phyloP scores from a whole-genome alignment of 805 yeast genomes.

The Myxozyma mucilagina region DNA sequence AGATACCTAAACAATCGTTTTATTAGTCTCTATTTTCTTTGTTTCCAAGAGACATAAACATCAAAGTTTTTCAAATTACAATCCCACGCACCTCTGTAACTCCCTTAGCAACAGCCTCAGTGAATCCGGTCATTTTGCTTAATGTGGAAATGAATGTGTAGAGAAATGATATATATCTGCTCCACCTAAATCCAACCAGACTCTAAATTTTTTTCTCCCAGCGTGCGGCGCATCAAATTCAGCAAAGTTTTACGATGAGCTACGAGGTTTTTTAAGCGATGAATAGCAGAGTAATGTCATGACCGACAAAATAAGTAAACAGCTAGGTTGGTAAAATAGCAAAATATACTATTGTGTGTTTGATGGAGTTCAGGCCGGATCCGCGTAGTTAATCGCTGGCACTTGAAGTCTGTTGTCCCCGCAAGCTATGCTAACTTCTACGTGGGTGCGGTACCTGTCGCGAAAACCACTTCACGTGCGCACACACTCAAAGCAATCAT shows the following conservation, averaged over 20 bases:
- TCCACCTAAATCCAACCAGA: not conserved
- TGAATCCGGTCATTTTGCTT: constrained; percentile 16
- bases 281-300: not conserved
- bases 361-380: not conserved
- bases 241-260: not conserved
- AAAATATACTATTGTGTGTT: not conserved
- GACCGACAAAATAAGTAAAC: no score
- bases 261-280: not conserved
- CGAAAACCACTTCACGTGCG: constrained; percentile 4
- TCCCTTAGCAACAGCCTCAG: constrained; percentile 13
- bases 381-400: not conserved
- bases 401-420: not conserved
- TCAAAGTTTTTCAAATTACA: not conserved
- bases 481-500: not conserved
- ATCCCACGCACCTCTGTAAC: constrained; percentile 25
- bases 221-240: constrained; percentile 8
- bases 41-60: not conserved
- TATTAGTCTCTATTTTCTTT: not conserved
- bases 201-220: constrained; percentile 2
- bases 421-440: not conserved
- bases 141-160: not conserved
- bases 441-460: not conserved
- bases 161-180: not conserved
- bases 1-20: constrained; percentile 56
- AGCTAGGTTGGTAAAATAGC: no score